Conservation (phyloP, 2,329 filamentous ascomycete genomes). For the Aspergillus udagawae region DNA sequence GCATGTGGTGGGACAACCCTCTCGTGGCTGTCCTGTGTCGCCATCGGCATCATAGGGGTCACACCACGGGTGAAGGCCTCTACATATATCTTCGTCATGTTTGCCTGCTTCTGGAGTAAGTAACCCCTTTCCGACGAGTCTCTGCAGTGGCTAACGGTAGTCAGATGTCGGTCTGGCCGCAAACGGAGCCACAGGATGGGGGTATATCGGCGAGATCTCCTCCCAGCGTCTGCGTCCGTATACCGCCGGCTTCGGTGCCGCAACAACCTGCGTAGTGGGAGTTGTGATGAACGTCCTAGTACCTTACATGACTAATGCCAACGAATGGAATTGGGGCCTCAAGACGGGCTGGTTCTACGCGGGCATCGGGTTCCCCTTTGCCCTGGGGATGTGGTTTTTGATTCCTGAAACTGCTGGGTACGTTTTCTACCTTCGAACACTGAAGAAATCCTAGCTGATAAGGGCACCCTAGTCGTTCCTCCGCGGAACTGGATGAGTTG, state of each 20-base stretch:
- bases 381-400: conserved; percentile 9
- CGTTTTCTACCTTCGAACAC: not conserved
- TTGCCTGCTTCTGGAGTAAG: conserved; percentile 10
- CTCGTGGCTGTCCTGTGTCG: conserved; percentile 6
- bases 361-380: conserved; percentile 5
- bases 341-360: conserved; percentile 12
- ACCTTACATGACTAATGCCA: conserved; percentile 9
- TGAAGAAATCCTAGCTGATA: not conserved
- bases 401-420: conserved; percentile 9
- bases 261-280: conserved; percentile 5
- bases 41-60: conserved; percentile 4
- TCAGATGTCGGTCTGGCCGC: conserved; percentile 22
- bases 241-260: conserved; percentile 8
- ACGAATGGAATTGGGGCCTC: conserved; percentile 10
- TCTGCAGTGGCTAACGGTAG: not conserved
- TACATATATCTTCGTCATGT: conserved; percentile 4
- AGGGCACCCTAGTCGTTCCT: not conserved
- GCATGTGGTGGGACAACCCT: conserved; percentile 6
- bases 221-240: conserved; percentile 30
- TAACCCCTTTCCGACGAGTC: not conserved
- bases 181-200: conserved; percentile 26
- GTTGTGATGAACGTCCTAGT: conserved; percentile 6
- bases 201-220: conserved; percentile 34
- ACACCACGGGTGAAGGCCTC: not conserved
- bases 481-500: conserved; percentile 24